Conservation (phyloP, 345 rosid genomes). For the Boechera retrofracta region DNA sequence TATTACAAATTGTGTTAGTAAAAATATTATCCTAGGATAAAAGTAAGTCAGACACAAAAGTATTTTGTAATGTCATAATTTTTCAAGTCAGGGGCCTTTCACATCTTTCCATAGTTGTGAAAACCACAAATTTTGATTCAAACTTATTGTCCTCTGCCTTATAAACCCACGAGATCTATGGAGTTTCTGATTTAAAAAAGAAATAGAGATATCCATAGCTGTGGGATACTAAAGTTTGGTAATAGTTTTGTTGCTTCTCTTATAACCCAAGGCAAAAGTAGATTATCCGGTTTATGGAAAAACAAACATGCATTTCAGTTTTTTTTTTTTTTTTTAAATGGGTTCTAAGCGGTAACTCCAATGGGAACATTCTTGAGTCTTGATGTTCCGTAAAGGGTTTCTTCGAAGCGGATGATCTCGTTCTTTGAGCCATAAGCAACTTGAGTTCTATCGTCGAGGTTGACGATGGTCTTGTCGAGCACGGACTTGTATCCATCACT, state of each 20-base stretch:
- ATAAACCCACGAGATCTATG: no score
- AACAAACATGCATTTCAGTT: neutral
- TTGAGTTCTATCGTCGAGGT: conserved; percentile 94
- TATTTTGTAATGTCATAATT: no score
- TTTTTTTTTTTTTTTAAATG: neutral
- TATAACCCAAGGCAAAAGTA: conserved; percentile 20
- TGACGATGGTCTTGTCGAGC: conserved; percentile 67
- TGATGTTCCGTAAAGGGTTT: conserved; percentile 83
- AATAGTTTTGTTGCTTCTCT: conserved; percentile 39
- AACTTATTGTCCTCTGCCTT: no score
- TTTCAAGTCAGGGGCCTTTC: no score
- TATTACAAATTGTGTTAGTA: no score
- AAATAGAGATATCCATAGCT: no score
- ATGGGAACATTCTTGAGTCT: conserved; percentile 78
- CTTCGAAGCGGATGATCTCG: conserved; percentile 91
- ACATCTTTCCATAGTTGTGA: no score
- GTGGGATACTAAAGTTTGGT: neutral
- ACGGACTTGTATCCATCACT: conserved; percentile 83
- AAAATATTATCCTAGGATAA: no score
- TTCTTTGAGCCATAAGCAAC: conserved; percentile 96
- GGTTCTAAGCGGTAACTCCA: conserved; percentile 62
- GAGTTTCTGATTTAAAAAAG: no score
- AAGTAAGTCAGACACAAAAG: no score
- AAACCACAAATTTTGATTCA: no score
- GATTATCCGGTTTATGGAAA: conserved; percentile 31